These are phyloP conservation scores for Penicillium daleae DNA, from an alignment of 495 filamentous ascomycete genomes.

Conservation along the genomic window DNA sequence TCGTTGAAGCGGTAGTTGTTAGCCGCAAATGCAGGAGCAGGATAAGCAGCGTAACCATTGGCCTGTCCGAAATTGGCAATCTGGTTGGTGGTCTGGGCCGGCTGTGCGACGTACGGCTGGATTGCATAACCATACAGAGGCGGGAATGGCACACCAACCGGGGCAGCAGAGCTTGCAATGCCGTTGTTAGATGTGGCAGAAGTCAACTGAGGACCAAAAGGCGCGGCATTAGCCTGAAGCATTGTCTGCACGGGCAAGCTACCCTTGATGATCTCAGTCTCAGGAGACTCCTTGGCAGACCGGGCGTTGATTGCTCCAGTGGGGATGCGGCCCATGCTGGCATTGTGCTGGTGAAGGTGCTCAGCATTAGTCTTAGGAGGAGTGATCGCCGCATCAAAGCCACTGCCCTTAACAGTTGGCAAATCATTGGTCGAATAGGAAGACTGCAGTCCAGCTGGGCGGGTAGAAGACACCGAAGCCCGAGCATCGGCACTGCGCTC, in stretches of 20 bases:
- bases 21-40: conserved; percentile 20
- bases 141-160: conserved; percentile 34
- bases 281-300: conserved; percentile 66
- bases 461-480: conserved; percentile 34
- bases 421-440: conserved; percentile 92
- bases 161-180: conserved; percentile 23
- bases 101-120: conserved; percentile 38
- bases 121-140: conserved; percentile 37
- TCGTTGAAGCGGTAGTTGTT: conserved; percentile 42
- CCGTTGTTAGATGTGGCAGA: conserved; percentile 24
- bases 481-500: conserved; percentile 35
- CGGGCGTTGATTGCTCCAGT: conserved; percentile 61
- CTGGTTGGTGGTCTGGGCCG: conserved; percentile 33
- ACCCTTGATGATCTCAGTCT: conserved; percentile 47
- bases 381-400: conserved; percentile 55
- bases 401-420: conserved; percentile 76
- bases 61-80: conserved; percentile 31
- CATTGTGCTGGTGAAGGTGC: conserved; percentile 82
- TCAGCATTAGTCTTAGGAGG: conserved; percentile 68
- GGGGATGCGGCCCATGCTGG: conserved; percentile 77
- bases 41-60: conserved; percentile 32
- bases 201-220: conserved; percentile 60
- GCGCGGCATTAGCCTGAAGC: conserved; percentile 76
- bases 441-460: conserved; percentile 61
- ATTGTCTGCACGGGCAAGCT: conserved; percentile 63